Base-by-base conservation (phyloP, 768 basidiomycete genomes). In the Termitomyces sp. region DNA sequence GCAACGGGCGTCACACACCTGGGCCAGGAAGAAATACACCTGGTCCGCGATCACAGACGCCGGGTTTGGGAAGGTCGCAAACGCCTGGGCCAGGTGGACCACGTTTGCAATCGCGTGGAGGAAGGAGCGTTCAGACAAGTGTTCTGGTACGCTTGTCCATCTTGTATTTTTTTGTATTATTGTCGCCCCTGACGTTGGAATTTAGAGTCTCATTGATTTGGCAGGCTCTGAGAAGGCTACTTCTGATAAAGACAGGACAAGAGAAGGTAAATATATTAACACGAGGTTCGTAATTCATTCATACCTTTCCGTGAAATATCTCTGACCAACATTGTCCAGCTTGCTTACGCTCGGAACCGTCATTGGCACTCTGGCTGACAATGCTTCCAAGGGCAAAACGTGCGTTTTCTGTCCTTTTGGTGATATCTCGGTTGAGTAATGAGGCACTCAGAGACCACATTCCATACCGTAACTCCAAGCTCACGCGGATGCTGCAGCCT, bases 161-260 rank as follows among this genome's bases (percentile, higher is more conserved):
- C n/a, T n/a, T n/a, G n/a, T n/a, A 32, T 87, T 53, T 53, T 61
- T 40, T 37, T 24, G n/a, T 51, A 33, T 47, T 26, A 36, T 44
- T 8, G 36, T 32, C 51, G 40, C 32, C 18, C 16, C 52, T 60
- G 48, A 58, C 55, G 22, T 54, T 47, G 57, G 44, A 37, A 9
- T 59, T 3, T 63, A 94, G 91, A 94, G 89, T 69, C 77, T 97
- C 48, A 97, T 97, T 58, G 95, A 99, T 79, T 79, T 99, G 12
- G 97, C 97, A 50, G 97, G 97, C 4, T 96, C 94, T 0, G 97
- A 99, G 69, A 93, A 89, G 69, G 96, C 95, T 0, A 98, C 95
- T 0, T 91, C 90, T 1, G 93, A 95, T 71, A 96, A 95, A 70
- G 95, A 98, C 57, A 79, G 97, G 45, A 94, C 94, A n/a, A 82